Evolutionary conservation across 495 filamentous ascomycete genomes (phyloP), one percentile per base, ranked within the genome.

Genomic region (Aspergillus cavernicola): DNA sequence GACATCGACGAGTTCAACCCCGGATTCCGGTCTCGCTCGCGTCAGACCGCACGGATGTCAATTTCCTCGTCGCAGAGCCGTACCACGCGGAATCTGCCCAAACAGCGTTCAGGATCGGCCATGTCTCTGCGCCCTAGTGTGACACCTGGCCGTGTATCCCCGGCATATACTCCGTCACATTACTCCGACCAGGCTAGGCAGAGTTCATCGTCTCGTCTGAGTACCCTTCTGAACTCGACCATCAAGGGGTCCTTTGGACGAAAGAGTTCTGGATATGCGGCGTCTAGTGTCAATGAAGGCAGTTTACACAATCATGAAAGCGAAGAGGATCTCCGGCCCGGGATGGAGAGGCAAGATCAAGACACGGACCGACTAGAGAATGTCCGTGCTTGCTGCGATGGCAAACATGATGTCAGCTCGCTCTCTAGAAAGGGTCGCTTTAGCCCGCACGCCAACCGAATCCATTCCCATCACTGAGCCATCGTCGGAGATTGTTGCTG

Each of bases 351-450:
- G 52, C 85, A 91, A 57, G 88, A 95, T 58, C 71, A 77, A 43
- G 85, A 88, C 52, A 72, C 81, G 13, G 88, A 90, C 61, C 75
- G 84, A 52, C 76, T 98, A 58, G 95, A 96, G 73, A 96, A 98
- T 64, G 93, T 98, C 42, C 79, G 93, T 65, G 92, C 91, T 47
- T 98, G 93, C 73, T 98, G 93, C 69, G 93, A 97, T 82, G 93
- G 90, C 57, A 92, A 89, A 26, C 75, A 78, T 49, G 74, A 78
- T 53, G 77, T 80, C 36, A 66, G 76, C 42, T 77, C 76, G 24
- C 68, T 80, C 12, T 68, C 72, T 10, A 67, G 76, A 42, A 73
- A 62, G 15, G 75, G 74, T 44, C 67, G 68, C 18, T 75, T 68
- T 37, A 77, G 74, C 58, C 72, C 74, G 4, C 61, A 65, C 23